phyloP scores from a whole-genome alignment of 345 rosid species.

The Murraya paniculata region DNA sequence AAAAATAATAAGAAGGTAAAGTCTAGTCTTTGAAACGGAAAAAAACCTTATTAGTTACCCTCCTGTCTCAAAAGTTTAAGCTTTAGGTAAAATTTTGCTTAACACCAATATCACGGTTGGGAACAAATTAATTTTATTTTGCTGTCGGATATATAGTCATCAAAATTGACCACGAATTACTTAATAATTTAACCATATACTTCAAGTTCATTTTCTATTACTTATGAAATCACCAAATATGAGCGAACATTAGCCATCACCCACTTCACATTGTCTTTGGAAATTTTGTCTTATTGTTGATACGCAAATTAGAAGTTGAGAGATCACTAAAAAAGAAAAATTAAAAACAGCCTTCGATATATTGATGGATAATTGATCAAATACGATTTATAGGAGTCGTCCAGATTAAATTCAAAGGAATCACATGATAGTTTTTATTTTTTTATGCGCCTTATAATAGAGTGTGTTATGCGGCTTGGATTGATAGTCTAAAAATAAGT shows the following conservation, averaged over 20 bases:
- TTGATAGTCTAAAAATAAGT: too few species aligned
- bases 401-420: not conserved
- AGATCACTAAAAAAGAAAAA: too few species aligned
- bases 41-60: not conserved
- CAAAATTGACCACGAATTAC: not conserved
- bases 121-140: not conserved
- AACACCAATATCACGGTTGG: not conserved
- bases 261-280: not conserved
- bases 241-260: not conserved
- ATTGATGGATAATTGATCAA: not conserved
- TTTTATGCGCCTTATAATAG: too few species aligned
- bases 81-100: not conserved
- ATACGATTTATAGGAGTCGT: not conserved
- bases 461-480: too few species aligned
- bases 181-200: not conserved
- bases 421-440: not conserved
- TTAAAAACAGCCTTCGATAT: not conserved
- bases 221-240: not conserved
- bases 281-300: not conserved
- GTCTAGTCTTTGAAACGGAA: not conserved
- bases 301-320: not conserved
- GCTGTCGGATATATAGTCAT: too few species aligned
- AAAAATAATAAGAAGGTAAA: too few species aligned
- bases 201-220: not conserved
- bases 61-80: not conserved